A percentile compares a stretch with the other conserved stretches of the same genome.
Conservation (phyloP, 225 moss, liverwort and hornwort species). For the Rhytidiadelphus loreus region DNA sequence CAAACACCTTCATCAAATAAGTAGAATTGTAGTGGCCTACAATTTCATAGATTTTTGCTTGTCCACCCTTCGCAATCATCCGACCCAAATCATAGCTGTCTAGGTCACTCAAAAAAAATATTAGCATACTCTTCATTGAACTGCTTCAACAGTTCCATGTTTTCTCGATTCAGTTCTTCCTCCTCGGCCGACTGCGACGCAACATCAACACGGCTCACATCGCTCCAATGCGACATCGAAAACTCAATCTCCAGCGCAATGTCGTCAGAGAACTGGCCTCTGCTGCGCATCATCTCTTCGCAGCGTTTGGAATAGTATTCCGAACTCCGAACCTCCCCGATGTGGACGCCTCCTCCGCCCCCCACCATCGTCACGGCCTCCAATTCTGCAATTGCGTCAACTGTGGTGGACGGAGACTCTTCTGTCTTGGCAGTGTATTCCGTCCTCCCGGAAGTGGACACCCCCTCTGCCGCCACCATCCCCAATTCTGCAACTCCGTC, state of each 20-base stretch:
- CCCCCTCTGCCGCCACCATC: too few relatives aligned
- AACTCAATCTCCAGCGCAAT: background rate
- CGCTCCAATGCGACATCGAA: background rate
- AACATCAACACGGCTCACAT: background rate
- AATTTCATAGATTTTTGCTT: background rate
- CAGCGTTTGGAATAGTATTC: background rate
- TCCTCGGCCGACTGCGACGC: background rate
- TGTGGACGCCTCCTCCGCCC: background rate
- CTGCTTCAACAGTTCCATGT: background rate
- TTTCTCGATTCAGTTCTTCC: background rate
- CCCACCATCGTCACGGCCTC: background rate
- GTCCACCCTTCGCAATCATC: background rate
- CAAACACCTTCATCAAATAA: background rate
- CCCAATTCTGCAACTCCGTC: too few relatives aligned
- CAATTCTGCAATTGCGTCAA: background rate
- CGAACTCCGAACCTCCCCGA: background rate
- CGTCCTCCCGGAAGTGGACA: too few relatives aligned
- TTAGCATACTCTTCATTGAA: accelerated
- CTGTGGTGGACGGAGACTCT: background rate
- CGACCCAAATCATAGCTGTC: accelerated
- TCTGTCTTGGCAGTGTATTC: background rate
- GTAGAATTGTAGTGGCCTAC: accelerated
- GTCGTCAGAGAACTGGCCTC: background rate
- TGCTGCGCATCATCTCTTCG: background rate
- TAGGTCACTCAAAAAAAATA: accelerated